Base-by-base conservation (phyloP, 768 basidiomycete genomes). In the Epithele typhae region DNA sequence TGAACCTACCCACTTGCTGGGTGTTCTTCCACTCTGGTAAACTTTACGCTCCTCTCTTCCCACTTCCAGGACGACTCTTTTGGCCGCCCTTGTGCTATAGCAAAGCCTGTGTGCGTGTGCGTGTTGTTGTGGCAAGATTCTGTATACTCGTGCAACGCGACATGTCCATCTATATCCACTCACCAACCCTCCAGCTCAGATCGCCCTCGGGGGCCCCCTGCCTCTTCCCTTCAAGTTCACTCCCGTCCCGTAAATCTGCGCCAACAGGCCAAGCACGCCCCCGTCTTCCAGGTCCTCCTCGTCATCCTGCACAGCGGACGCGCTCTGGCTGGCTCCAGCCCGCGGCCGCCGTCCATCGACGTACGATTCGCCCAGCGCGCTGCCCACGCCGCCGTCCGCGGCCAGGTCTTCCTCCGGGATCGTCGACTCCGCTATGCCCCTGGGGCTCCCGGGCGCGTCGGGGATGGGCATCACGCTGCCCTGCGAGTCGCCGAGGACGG, bases 241-340 rank as follows among this genome's bases (percentile, higher is more conserved):
- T 25, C 57, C 57, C 5, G 61, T 71, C 37, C 77, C 81, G 64
- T 94, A 92, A 41, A 96, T 93, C 70, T 94, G 85, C 35, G 89
- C 85, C 57, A 96, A 62, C 52, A 96, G 60, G 18, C 88, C 90
- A 51, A 95, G 67, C 53, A 96, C 84, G 15, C 93, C 92, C 0
- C 79, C 88, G 64, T 93, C 90, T 58, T 80, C 80, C 52, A 87
- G 58, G 17, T 66, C 72, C 21, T 84, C 84, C 4, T 83, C 87
- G 10, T 77, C 72, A 12, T 72, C 73, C 40, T 75, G 76, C 38
- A 30, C 27, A 7, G 8, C 27, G 14, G 7, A 7, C 27, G 8
- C 27, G 27, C 14, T 14, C 74, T 68, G 44, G 46, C 54, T 52
- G 27, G 49, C 51, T 41, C 55, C 55, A 27, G 48, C 43, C 9